Percentiles rank a stretch among this genome's conserved stretches.
Conservation (phyloP, 306 rosid genomes). For the Astragalus membranaceus region DNA sequence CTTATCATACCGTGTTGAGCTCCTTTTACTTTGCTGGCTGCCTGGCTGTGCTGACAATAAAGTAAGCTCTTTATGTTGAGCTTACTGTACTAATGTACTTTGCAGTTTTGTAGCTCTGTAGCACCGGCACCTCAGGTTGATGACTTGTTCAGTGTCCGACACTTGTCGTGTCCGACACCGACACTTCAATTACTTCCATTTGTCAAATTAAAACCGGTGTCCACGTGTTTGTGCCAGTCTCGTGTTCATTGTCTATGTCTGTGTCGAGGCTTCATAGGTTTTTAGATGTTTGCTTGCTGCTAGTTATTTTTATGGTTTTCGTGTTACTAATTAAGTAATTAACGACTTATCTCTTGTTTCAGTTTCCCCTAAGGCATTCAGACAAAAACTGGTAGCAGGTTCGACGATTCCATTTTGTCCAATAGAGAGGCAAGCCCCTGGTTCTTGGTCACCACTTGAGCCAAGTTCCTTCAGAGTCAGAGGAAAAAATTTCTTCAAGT, state of each 20-base stretch:
- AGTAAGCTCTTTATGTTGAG: background rate
- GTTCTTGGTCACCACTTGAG: conserved; percentile 86
- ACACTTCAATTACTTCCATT: no score
- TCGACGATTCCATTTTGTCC: conserved; percentile 57
- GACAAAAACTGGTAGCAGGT: conserved; percentile 65
- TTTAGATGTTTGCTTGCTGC: background rate
- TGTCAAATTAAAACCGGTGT: no score
- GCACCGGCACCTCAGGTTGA: no score
- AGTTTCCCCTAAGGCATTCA: conserved; percentile 71
- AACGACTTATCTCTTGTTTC: conserved; percentile 23
- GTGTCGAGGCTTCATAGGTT: no score
- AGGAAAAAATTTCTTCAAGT: conserved; percentile 80
- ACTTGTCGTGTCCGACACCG: no score
- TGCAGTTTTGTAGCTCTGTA: background rate
- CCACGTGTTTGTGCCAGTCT: no score
- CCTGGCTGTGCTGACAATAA: background rate
- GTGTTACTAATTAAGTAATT: conserved; percentile 23
- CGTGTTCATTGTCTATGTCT: no score
- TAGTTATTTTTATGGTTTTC: background rate
- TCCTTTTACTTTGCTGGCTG: background rate
- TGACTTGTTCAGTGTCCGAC: no score
- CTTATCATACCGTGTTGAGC: background rate
- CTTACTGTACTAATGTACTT: background rate
- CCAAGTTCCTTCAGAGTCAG: conserved; percentile 82
- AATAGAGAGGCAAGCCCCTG: conserved; percentile 55